These are phyloP conservation scores for Calonectria honghensis DNA, from an alignment of 2,329 filamentous ascomycete genomes.

Conservation along the genomic window DNA sequence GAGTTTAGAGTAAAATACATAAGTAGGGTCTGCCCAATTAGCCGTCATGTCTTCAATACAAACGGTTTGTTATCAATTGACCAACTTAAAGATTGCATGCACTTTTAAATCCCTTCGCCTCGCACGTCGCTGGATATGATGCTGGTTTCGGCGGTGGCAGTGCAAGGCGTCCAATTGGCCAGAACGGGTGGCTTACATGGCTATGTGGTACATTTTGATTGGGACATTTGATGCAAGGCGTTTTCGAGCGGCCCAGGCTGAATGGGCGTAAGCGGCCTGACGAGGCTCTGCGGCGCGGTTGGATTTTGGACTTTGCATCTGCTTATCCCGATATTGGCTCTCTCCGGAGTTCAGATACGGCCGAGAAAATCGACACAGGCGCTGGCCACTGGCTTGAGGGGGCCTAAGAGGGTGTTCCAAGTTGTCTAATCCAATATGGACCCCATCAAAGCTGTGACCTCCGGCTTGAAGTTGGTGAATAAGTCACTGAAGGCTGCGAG, in stretches of 20 bases:
- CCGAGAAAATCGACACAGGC: too few relatives aligned
- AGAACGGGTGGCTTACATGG: background rate
- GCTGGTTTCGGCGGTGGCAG: background rate
- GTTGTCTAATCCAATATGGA: background rate
- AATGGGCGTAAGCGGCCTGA: background rate
- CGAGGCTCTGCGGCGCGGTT: background rate
- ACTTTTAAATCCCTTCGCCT: background rate
- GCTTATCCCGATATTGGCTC: background rate
- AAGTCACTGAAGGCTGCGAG: conserved; percentile 8
- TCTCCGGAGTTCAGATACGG: background rate
- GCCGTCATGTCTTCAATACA: background rate
- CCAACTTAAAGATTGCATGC: background rate
- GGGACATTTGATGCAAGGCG: background rate
- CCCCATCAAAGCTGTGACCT: background rate
- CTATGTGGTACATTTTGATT: background rate
- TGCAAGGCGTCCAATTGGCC: background rate
- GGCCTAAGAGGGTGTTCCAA: too few relatives aligned
- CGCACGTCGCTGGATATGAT: background rate
- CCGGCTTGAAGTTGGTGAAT: conserved; percentile 5
- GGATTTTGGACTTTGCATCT: background rate
- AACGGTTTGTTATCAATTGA: background rate
- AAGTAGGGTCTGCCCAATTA: background rate
- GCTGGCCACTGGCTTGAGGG: too few relatives aligned
- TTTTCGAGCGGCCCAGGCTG: background rate
- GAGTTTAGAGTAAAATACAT: background rate